Evolutionary conservation across 257 asterid genomes (phyloP).

Genomic region (Nicotiana tabacum): DNA sequence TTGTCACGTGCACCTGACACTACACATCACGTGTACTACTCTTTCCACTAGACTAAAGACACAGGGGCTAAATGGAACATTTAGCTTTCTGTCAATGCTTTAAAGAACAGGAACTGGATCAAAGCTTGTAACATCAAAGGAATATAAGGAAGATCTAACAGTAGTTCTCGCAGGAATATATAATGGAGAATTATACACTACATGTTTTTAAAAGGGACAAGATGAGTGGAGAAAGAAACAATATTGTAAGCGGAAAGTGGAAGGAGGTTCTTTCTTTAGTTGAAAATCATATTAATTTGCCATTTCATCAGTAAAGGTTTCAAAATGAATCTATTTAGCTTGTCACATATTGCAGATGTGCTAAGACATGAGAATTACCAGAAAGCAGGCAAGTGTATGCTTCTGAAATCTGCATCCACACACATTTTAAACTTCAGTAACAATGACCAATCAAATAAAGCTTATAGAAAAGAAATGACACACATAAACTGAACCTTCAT

Average conservation of each 20-base stretch:
- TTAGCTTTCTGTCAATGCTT: neutral
- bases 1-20: too few relatives aligned
- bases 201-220: neutral
- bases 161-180: neutral
- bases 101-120: neutral
- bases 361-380: constrained; percentile 27
- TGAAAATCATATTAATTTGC: neutral
- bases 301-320: neutral
- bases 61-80: neutral
- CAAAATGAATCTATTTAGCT: constrained; percentile 1
- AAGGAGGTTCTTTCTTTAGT: neutral
- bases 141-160: neutral
- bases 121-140: neutral
- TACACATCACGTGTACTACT: too few relatives aligned
- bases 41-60: too few relatives aligned
- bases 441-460: neutral
- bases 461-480: neutral
- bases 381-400: constrained; percentile 50
- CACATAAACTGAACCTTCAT: neutral
- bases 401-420: constrained; percentile 54
- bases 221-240: neutral
- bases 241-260: neutral
- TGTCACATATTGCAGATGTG: neutral
- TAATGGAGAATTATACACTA: neutral
- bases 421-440: neutral